Percentiles rank a stretch among this genome's conserved stretches.
Evolutionary conservation across 2,329 filamentous ascomycete genomes (phyloP).

Genomic region (Xylaria sp.): DNA sequence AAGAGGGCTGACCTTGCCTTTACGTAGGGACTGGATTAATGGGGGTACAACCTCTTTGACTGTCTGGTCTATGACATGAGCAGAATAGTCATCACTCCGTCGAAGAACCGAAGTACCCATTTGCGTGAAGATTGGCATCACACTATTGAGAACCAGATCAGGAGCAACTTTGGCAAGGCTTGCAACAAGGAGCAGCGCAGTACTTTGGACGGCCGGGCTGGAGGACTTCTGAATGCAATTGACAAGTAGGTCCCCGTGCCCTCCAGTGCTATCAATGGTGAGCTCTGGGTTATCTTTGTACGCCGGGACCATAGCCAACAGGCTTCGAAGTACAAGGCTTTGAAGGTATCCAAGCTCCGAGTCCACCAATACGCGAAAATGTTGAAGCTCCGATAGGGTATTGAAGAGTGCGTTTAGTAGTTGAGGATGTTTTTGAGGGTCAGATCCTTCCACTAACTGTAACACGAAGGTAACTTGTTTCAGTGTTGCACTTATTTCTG

Average conservation of each 20-base stretch:
- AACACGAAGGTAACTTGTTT: constrained; percentile 86
- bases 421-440: constrained; percentile 78
- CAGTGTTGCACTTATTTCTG: constrained; percentile 74
- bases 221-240: constrained; percentile 93
- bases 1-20: constrained; percentile 80
- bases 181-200: constrained; percentile 87
- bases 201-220: constrained; percentile 93
- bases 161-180: constrained; percentile 87
- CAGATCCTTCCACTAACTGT: constrained; percentile 85
- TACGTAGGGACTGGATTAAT: constrained; percentile 84
- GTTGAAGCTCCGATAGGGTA: constrained; percentile 85
- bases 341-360: constrained; percentile 93
- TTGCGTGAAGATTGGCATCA: constrained; percentile 99
- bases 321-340: constrained; percentile 81
- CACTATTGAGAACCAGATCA: constrained; percentile 91
- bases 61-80: constrained; percentile 94
- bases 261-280: constrained; percentile 79
- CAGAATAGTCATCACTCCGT: constrained; percentile 96
- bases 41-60: constrained; percentile 95
- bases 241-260: constrained; percentile 90
- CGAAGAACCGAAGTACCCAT: constrained; percentile 92
- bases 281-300: constrained; percentile 71
- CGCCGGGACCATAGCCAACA: constrained; percentile 84
- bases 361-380: constrained; percentile 81
- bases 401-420: constrained; percentile 84